These are phyloP conservation scores for Cyclotella choctawhatcheeana DNA, from an alignment of 108 stramenopile species.

Conservation along the genomic window DNA sequence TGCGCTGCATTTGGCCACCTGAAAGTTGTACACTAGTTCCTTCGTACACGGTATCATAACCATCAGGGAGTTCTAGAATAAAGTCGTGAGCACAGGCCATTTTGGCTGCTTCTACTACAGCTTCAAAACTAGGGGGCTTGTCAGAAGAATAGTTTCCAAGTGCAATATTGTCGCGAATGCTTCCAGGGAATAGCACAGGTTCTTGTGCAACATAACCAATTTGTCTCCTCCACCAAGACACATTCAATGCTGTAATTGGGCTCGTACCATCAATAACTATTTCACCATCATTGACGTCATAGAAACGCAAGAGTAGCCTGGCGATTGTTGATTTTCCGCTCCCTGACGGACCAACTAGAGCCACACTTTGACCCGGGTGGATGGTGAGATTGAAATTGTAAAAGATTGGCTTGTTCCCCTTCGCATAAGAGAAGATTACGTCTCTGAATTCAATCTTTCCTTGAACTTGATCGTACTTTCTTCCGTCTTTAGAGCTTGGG, in stretches of 20 bases:
- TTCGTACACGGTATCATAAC: constrained; percentile 72
- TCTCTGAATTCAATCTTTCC: constrained; percentile 38
- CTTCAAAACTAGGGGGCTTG: constrained; percentile 49
- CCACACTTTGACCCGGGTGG: constrained; percentile 56
- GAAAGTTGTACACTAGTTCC: constrained; percentile 67
- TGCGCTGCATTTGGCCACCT: constrained; percentile 74
- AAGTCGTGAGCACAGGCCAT: constrained; percentile 69
- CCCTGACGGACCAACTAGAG: constrained; percentile 72
- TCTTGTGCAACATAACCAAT: constrained; percentile 71
- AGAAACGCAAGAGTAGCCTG: constrained; percentile 76
- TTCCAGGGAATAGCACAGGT: constrained; percentile 71
- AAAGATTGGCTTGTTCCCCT: constrained; percentile 32
- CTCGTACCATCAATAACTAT: constrained; percentile 61
- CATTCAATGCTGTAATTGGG: constrained; percentile 61
- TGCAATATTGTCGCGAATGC: constrained; percentile 73
- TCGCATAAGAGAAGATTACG: constrained; percentile 33
- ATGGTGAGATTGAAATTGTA: constrained; percentile 39
- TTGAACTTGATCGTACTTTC: constrained; percentile 2
- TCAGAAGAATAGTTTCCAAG: constrained; percentile 54
- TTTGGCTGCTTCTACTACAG: constrained; percentile 56
- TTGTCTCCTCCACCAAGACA: constrained; percentile 60
- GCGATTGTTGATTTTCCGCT: constrained; percentile 79
- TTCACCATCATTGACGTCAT: constrained; percentile 63
- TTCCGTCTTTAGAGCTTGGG: constrained; percentile 37
- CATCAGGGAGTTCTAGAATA: constrained; percentile 60